phyloP scores from a whole-genome alignment of 148 eudicot genomes.

The Nyssa sinensis region DNA sequence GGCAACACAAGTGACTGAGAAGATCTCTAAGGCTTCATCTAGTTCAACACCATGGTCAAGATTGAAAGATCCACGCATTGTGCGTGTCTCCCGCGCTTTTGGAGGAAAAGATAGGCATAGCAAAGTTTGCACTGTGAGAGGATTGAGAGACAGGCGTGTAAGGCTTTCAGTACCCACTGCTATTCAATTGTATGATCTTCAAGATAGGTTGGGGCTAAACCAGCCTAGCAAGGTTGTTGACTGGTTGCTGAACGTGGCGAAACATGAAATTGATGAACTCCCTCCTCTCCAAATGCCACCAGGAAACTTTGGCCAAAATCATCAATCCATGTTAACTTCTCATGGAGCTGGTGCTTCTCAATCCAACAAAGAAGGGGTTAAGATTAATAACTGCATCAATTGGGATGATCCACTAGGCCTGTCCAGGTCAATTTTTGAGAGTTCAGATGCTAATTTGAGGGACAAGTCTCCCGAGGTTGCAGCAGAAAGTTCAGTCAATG shows the following conservation, averaged over 20 bases:
- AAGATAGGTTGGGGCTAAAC: constrained; percentile 50
- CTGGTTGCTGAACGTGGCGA: constrained; percentile 46
- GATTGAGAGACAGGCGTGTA: constrained; percentile 51
- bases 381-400: constrained; percentile 5
- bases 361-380: constrained; percentile 11
- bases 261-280: constrained; percentile 46
- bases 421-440: constrained; percentile 9
- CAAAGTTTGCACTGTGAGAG: constrained; percentile 50
- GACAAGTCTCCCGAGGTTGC: constrained; percentile 25
- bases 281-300: constrained; percentile 53
- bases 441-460: constrained; percentile 2
- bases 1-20: constrained; percentile 10
- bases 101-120: constrained; percentile 58
- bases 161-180: constrained; percentile 54
- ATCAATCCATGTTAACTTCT: constrained; percentile 11
- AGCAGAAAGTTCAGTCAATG: neutral
- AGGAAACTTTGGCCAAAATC: constrained; percentile 23
- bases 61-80: constrained; percentile 42
- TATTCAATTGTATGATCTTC: constrained; percentile 58
- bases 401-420: constrained; percentile 25
- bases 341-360: constrained; percentile 8
- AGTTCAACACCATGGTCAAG: constrained; percentile 38
- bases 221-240: constrained; percentile 59
- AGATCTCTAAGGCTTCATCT: constrained; percentile 1
- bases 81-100: constrained; percentile 43